These are phyloP conservation scores for Coemansia sp. DNA, from an alignment of 192 early-diverging fungal genomes.

Conservation along the genomic window DNA sequence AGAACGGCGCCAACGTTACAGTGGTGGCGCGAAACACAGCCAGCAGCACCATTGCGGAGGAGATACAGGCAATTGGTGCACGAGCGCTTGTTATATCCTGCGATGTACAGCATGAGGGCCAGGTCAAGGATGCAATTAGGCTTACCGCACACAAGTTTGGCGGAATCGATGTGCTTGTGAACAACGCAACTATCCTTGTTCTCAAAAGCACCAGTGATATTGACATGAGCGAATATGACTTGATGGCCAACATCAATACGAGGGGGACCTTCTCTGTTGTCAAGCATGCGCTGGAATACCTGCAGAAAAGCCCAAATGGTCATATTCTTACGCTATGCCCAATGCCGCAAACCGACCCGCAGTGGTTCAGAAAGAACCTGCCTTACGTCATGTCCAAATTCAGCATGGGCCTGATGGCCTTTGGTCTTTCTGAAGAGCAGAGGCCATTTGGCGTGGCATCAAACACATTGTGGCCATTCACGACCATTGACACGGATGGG, in stretches of 20 bases:
- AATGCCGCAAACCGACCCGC: constrained; percentile 62
- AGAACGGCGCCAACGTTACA: constrained; percentile 43
- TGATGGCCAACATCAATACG: constrained; percentile 69
- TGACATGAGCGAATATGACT: constrained; percentile 60
- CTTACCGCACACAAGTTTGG: constrained; percentile 66
- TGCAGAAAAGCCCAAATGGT: constrained; percentile 70
- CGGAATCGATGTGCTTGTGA: constrained; percentile 80
- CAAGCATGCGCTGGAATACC: constrained; percentile 68
- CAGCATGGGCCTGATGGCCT: constrained; percentile 70
- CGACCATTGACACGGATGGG: constrained; percentile 71
- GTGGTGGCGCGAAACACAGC: constrained; percentile 65
- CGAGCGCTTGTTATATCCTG: constrained; percentile 69
- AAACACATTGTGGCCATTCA: constrained; percentile 73
- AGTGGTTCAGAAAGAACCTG: constrained; percentile 67
- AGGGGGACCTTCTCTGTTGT: constrained; percentile 72
- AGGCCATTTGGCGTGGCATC: constrained; percentile 66
- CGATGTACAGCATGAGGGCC: constrained; percentile 73
- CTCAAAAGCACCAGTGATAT: constrained; percentile 62
- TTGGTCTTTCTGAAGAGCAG: constrained; percentile 75
- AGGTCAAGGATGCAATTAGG: constrained; percentile 64
- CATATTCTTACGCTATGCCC: constrained; percentile 76
- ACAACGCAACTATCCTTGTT: constrained; percentile 70
- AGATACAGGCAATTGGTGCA: constrained; percentile 70
- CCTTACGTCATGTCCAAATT: constrained; percentile 66
- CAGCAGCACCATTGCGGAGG: constrained; percentile 61